phyloP scores from a whole-genome alignment of 108 stramenopile species.

The Mediolabrus comicus region DNA sequence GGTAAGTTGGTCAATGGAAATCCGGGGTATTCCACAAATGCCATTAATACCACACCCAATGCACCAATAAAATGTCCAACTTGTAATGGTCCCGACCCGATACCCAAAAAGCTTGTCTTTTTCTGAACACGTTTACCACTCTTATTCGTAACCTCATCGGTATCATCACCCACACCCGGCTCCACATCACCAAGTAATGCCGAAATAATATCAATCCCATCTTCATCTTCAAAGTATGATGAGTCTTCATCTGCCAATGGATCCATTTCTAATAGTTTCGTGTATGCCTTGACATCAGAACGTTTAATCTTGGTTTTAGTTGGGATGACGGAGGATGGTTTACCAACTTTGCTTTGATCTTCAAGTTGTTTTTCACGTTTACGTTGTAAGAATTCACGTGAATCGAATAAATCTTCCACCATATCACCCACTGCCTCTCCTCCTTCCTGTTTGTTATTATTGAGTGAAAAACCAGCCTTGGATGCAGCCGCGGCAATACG shows the following conservation, averaged over 20 bases:
- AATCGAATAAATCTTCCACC: slow-evolving; percentile 32
- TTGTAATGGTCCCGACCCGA: slow-evolving; percentile 79
- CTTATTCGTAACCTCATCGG: slow-evolving; percentile 15
- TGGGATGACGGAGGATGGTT: slow-evolving; percentile 2
- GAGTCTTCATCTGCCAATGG: slow-evolving; percentile 84
- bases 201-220: slow-evolving; percentile 66
- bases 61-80: slow-evolving; percentile 88
- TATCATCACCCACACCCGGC: slow-evolving; percentile 28
- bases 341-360: slow-evolving; percentile 31
- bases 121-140: slow-evolving; percentile 50
- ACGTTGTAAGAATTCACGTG: slow-evolving; percentile 39
- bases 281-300: slow-evolving; percentile 57
- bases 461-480: slow-evolving; percentile 27
- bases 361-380: slow-evolving; percentile 49
- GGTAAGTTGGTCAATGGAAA: slow-evolving; percentile 90
- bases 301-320: slow-evolving; percentile 66
- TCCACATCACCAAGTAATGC: slow-evolving; percentile 74
- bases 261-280: slow-evolving; percentile 66
- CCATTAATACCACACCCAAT: slow-evolving; percentile 75
- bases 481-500: slow-evolving; percentile 36
- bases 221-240: slow-evolving; percentile 82
- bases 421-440: slow-evolving; percentile 1
- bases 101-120: slow-evolving; percentile 71
- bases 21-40: slow-evolving; percentile 87
- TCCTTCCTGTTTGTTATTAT: background rate